Base-by-base conservation (phyloP, 805 yeast genomes). In the Saccharomycopsis guyanensis region DNA sequence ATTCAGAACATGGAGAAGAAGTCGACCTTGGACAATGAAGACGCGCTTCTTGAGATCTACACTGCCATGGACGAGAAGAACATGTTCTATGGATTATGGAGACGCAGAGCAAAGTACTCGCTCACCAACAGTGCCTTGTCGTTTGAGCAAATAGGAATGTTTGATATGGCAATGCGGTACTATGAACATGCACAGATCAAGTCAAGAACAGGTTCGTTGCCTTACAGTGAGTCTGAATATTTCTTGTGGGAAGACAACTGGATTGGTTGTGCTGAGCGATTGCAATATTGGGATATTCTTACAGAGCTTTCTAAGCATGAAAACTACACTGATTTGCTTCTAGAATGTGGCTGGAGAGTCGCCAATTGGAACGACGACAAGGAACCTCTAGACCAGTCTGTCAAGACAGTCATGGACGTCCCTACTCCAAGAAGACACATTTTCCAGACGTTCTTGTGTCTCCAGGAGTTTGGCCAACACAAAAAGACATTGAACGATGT, bases 301-400 rank as follows among this genome's bases (percentile, higher is more conserved):
- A 91, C 98, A 0, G 99, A 93, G 57, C 70, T 94, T 25, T 97
- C 98, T 2, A 88, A 91, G 56, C 97, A 94, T 59, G 99, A 94
- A 69, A 97, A 97, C 0, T 94, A 91, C 60, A 88, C 97, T 0
- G 98, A 93, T 58, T 70, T 93, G 53, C 66, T 94, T 22, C 69
- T 93, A n/a, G 99, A 93, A 62, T 94, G 98, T 72, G 98, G 97
- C 33, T 93, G 99, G 99, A 74, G 99, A 58, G 95, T 93, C 34
- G 97, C 98, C 5, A 97, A 93, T 59, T 93, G 98, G 98, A 82
- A 82, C 50, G 81, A 94, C 6, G 98, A 94, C 58, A 75, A 89
- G 53, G 97, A 91, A 54, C 93, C 97, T 0, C 68, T 93, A 33
- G 97, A 89, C 59, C 96, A 86, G 58, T 83, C 95, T 1, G 95